These are phyloP conservation scores for Fusarium subtropicale DNA, from an alignment of 2,329 filamentous ascomycete species.

Conservation along the genomic window DNA sequence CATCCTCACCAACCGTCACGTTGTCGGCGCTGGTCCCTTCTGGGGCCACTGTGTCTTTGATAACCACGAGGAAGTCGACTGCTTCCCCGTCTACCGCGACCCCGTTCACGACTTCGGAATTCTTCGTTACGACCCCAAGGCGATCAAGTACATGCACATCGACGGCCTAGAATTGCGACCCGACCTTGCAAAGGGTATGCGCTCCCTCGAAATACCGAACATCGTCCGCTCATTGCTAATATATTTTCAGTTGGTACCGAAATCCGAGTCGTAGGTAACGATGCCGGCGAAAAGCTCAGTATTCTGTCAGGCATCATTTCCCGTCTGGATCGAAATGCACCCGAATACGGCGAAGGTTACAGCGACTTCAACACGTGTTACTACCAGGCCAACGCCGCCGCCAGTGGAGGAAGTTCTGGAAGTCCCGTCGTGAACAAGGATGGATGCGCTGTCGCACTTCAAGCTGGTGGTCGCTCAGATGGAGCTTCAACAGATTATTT, in stretches of 20 bases:
- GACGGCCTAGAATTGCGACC: constrained; percentile 83
- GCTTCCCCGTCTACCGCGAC: constrained; percentile 95
- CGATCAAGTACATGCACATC: constrained; percentile 97
- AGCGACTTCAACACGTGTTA: constrained; percentile 97
- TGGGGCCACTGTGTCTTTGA: constrained; percentile 99
- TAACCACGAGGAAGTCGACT: constrained; percentile 97
- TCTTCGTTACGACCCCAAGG: constrained; percentile 92
- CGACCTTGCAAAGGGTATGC: constrained; percentile 77
- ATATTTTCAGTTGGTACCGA: constrained; percentile 78
- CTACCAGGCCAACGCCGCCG: constrained; percentile 96
- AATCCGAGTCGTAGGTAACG: constrained; percentile 97
- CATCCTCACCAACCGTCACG: constrained; percentile 90
- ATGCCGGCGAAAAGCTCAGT: constrained; percentile 97
- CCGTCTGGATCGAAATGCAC: constrained; percentile 93
- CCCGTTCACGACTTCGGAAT: constrained; percentile 99
- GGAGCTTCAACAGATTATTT: constrained; percentile 98
- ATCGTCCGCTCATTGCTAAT: constrained; percentile 31
- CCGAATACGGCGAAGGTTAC: constrained; percentile 97
- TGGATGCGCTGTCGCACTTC: constrained; percentile 89
- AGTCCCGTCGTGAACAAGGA: constrained; percentile 97
- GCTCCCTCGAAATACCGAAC: background rate
- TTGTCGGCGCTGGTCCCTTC: constrained; percentile 94
- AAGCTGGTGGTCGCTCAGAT: constrained; percentile 93
- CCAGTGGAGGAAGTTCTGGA: constrained; percentile 96
- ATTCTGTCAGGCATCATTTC: constrained; percentile 98